Evolutionary conservation across 1,284 basidiomycete species (phyloP), one percentile per base, ranked within the genome.

Genomic region (Cutaneotrichosporon arboriforme): DNA sequence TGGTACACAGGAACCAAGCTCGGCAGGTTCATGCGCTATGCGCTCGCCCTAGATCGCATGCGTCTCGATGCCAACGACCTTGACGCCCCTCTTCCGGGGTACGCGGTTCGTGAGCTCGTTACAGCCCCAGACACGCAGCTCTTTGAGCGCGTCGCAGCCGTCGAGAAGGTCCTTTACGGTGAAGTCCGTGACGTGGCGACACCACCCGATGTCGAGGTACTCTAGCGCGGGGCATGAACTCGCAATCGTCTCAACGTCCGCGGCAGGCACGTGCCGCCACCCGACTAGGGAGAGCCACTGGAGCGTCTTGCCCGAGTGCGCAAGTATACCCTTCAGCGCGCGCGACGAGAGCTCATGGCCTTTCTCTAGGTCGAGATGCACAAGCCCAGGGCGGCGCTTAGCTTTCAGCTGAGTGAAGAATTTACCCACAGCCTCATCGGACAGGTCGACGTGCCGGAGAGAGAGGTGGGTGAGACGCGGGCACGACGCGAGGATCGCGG

Each of bases 201-300:
- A 93, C 81, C 90, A 98, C 1, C 91, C 86, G 7, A 96, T 71
- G 66, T 98, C 89, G 34, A 97, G 66, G 65, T 77, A 79, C 58
- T 73, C 76, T 61, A 97, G 65, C 21, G 79, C 73, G 4, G 66
- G 70, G 17, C 81, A 81, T 31, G 26, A 7, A 1, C 65, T 62
- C 0, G 79, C 81, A 31, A 94, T 78, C 37, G 62, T 61, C 43
- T 71, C 76, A 36, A 96, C 72, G 1, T 81, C 79, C 10, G 81
- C 81, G 33, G 81, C 78, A 0, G 80, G 79, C 1, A 84, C 78
- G 1, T 79, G 77, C 65, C 81, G 85, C 87, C 83, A 88, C 36
- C 83, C 86, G 55, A 92, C 88, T 61, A 98, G 80, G 59, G 82
- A 81, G 22, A 97, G 78, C 22, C 78, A 67, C 46, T 79, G 75